Percentiles rank a stretch among this genome's conserved stretches.
These are phyloP conservation scores for Aspergillus phoenicis DNA, from an alignment of 2,329 filamentous ascomycete species.

Conservation along the genomic window DNA sequence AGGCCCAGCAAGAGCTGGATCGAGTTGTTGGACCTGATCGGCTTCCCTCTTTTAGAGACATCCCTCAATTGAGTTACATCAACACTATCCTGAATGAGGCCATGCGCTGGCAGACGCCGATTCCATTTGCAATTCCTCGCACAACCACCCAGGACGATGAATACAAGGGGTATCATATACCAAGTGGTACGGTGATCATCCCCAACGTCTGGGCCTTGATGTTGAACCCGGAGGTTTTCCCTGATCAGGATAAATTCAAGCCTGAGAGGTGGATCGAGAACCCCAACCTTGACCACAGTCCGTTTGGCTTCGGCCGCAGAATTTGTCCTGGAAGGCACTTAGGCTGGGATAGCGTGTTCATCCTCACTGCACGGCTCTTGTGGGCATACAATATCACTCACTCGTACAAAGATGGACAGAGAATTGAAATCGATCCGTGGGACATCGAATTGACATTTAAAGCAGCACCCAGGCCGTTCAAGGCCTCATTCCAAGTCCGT, in stretches of 20 bases:
- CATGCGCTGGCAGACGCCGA: conserved; percentile 37
- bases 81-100: conserved; percentile 40
- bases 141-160: conserved; percentile 27
- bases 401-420: background rate
- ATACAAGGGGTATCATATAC: conserved; percentile 29
- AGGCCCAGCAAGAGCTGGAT: conserved; percentile 50
- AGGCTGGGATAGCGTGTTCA: background rate
- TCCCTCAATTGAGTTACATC: conserved; percentile 35
- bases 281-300: background rate
- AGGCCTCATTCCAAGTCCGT: background rate
- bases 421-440: conserved; percentile 1
- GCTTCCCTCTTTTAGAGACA: conserved; percentile 42
- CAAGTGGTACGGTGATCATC: conserved; percentile 39
- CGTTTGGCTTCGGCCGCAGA: conserved; percentile 3
- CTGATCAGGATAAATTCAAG: background rate
- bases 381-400: conserved; percentile 2
- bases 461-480: background rate
- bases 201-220: conserved; percentile 23
- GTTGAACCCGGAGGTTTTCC: background rate
- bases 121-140: conserved; percentile 34
- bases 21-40: conserved; percentile 35
- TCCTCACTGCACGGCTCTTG: background rate
- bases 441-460: background rate
- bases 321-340: conserved; percentile 5
- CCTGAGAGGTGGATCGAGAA: conserved; percentile 1